These are phyloP conservation scores for Ceratocystis smalleyi DNA, from an alignment of 2,329 filamentous ascomycete genomes.

Conservation along the genomic window DNA sequence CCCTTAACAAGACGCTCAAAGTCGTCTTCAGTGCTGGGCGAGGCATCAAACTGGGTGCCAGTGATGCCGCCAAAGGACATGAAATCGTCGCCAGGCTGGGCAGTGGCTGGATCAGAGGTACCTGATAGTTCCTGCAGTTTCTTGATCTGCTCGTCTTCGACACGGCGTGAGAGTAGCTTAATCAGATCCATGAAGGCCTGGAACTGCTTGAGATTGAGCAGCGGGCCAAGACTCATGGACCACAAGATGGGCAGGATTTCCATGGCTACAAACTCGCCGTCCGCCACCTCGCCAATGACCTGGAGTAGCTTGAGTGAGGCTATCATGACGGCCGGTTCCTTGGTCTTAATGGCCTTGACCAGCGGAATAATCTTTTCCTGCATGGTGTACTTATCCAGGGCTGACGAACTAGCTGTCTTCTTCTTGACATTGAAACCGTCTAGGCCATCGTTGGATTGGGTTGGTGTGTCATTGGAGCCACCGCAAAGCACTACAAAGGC, in stretches of 20 bases:
- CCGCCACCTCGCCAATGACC: slow-evolving; percentile 66
- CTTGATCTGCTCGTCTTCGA: slow-evolving; percentile 76
- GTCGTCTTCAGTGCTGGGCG: slow-evolving; percentile 48
- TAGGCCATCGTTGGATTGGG: slow-evolving; percentile 50
- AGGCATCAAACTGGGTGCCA: slow-evolving; percentile 42
- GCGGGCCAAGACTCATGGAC: slow-evolving; percentile 77
- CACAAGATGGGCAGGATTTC: slow-evolving; percentile 82
- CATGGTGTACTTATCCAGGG: slow-evolving; percentile 93
- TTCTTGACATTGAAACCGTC: slow-evolving; percentile 50
- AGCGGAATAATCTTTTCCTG: slow-evolving; percentile 93
- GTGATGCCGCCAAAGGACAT: slow-evolving; percentile 55
- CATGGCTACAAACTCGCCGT: slow-evolving; percentile 81
- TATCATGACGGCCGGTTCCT: slow-evolving; percentile 95
- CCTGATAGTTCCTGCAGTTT: slow-evolving; percentile 75
- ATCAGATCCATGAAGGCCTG: slow-evolving; percentile 81
- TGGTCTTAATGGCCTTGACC: slow-evolving; percentile 87
- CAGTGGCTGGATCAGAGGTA: slow-evolving; percentile 34
- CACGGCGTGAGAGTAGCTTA: slow-evolving; percentile 58
- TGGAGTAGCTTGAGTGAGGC: slow-evolving; percentile 71
- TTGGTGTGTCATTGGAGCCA: slow-evolving; percentile 40
- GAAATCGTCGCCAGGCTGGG: slow-evolving; percentile 46
- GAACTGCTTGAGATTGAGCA: slow-evolving; percentile 79
- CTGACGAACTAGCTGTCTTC: slow-evolving; percentile 51
- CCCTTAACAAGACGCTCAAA: slow-evolving; percentile 87
- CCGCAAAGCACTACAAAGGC: slow-evolving; percentile 84